Evolutionary conservation across 176 grass and related monocot species (phyloP), one percentile per base, ranked within the genome.

Genomic region (Triticum timopheevii): DNA sequence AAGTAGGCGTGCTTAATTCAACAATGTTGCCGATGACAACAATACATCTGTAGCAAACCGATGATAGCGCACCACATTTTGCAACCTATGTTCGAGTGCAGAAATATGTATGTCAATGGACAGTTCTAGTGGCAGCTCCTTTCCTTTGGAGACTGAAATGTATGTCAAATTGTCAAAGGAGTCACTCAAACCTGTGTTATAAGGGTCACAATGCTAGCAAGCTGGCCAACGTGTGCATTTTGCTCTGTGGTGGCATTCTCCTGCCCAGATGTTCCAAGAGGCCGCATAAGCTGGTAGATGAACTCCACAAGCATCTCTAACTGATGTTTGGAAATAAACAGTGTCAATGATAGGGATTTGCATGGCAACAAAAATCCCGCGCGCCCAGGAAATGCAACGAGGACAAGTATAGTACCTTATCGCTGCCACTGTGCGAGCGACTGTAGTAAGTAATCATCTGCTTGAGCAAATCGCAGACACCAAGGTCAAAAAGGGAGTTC

Each of bases 401-500:
- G 24, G 65, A 65, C n/a, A 85, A 75, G 38, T 52, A 25, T 9
- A 58, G 61, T 83, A 89, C 89, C 87, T 87, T 87, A 38, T 81
- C 6, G 44, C 47, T 67, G 70, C 70, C 74, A 23, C 23, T 34
- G 63, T 78, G 76, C 10, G 45, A 78, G 63, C 4, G 44, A 38
- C 67, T 87, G 65, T 85, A 92, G 36, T 54, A 59, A 23, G 80
- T 84, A 66, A 90, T 64, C 74, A 90, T 90, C 63, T 82, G 24
- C 69, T 69, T 86, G 35, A 95, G 69, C 56, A 85, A 65, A 31
- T 79, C 67, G 61, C 79, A 85, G 67, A 92, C 76, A 61, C 84
- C 85, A 30, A 86, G 76, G 64, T 92, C 86, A 8, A 92, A 88
- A 73, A 95, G 90, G 40, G 65, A 88, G 52, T 74, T 83, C 9